Base-by-base conservation (phyloP, 1,284 basidiomycete species). In the Cutaneotrichosporon arboriforme region DNA sequence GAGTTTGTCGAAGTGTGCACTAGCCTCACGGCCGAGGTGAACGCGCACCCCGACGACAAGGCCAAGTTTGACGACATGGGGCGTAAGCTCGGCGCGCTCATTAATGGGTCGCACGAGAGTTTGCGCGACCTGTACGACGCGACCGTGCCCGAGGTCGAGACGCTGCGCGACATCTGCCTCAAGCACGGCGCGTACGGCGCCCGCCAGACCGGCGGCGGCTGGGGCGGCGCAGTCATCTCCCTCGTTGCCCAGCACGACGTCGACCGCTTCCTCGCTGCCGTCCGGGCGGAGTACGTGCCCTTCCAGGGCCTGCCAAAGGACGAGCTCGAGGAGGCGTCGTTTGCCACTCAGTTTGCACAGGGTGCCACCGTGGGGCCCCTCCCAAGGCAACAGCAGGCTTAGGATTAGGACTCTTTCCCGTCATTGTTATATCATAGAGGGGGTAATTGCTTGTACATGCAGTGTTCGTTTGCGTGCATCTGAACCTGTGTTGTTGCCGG, bases 191-290 rank as follows among this genome's bases (percentile, higher is more conserved):
- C 88, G 8, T 81, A 84, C 54, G 90, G 89, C 1, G 85, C 83
- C 14, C 43, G 67, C 52, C 61, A 65, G 57, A 66, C 65, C 21
- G 86, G 87, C 39, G 90, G 90, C 0, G 90, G 90, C 2, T 94
- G 89, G 89, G 90, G 90, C 46, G 90, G 90, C 12, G 90, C 88
- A 62, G 87, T 86, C 0, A 86, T 93, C 20, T 88, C 87, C 15
- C 80, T 93, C 17, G 85, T 93, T 3, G 80, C 82, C 8, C 84
- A 86, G 61, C 73, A 77, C n/a, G 66, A 80, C 35, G 86, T 88
- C 3, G 78, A 81, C 0, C 59, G 66, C n/a, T 91, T 93, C 67
- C 84, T 91, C 45, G 67, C 76, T 55, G 77, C 78, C 55, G 76
- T 92, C 21, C 81, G 78, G 67, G 74, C 75, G 18, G 73, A 74